These are phyloP conservation scores for Achaetomiella virescens DNA, from an alignment of 495 filamentous ascomycete species.

Conservation along the genomic window DNA sequence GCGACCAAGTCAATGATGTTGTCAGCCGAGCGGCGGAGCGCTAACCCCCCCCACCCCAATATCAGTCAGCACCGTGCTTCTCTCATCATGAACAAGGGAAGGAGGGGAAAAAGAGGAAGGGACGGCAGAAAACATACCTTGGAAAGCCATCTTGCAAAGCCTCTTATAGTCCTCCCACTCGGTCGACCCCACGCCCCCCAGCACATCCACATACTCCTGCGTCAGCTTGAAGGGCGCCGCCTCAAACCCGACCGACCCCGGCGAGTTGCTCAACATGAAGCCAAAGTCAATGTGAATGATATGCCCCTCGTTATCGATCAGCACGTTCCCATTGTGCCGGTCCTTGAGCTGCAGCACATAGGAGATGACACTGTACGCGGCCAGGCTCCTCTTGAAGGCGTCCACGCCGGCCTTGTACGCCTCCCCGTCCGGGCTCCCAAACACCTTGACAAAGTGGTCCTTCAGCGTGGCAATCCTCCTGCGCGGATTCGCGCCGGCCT, in stretches of 20 bases:
- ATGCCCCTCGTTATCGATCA: slow-evolving; percentile 72
- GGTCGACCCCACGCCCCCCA: slow-evolving; percentile 57
- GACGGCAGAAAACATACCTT: slow-evolving; percentile 41
- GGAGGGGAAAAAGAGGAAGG: neutral
- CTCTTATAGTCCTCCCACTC: slow-evolving; percentile 62
- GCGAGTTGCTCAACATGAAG: slow-evolving; percentile 76
- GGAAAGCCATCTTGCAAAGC: slow-evolving; percentile 69
- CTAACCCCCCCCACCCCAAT: slow-evolving; percentile 25
- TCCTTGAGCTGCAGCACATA: slow-evolving; percentile 75
- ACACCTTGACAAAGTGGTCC: slow-evolving; percentile 71
- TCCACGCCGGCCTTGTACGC: slow-evolving; percentile 58
- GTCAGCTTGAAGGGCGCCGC: slow-evolving; percentile 76
- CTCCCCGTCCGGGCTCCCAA: slow-evolving; percentile 56
- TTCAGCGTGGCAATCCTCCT: slow-evolving; percentile 64
- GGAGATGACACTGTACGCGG: slow-evolving; percentile 69
- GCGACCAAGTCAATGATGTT: slow-evolving; percentile 65
- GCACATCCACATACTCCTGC: slow-evolving; percentile 68
- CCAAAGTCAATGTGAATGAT: slow-evolving; percentile 80
- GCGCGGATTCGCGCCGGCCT: slow-evolving; percentile 58
- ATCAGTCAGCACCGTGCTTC: slow-evolving; percentile 6
- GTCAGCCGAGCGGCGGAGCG: slow-evolving; percentile 63
- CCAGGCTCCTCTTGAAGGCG: slow-evolving; percentile 63
- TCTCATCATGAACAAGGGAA: neutral
- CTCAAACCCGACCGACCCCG: slow-evolving; percentile 69
- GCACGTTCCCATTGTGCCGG: slow-evolving; percentile 73